Base-by-base conservation (phyloP, 805 yeast genomes). In the Monosporozyma solicola region DNA sequence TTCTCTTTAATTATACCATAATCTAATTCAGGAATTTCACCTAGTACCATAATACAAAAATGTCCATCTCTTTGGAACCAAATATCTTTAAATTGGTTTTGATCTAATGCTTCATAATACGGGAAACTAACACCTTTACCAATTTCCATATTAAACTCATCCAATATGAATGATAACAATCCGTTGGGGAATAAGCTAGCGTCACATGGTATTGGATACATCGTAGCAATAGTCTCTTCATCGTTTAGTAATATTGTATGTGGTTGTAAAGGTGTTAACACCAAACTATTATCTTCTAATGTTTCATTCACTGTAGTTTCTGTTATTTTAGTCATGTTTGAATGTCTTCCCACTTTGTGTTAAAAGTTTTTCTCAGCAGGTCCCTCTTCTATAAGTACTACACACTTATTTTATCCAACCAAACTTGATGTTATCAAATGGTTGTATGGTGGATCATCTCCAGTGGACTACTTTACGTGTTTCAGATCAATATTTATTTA, bases 81-180 rank as follows among this genome's bases (percentile, higher is more conserved):
- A 63, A 83, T 84, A 55, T 80, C 80, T 61, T 81, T 85, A 64
- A 92, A 94, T 56, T 85, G 83, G 51, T 87, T 88, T 45, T 87
- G 70, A 39, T 83, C 80, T 50, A 92, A 70, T 2, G 87, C 82
- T 58, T 90, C 96, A 59, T 88, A 85, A 65, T 87, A 86, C 2
- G 97, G 91, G 65, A 80, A 84, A 8, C 96, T 85, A 55, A 87
- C 92, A 39, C 97, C 97, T 46, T 88, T 76, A 55, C 84, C 91
- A 25, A 92, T 81, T 66, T 92, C 99, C 82, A 86, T 85, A 68
- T 92, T 92, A 71, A 87, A 87, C 69, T 94, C 98, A 65, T 91
- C 97, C 56, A 92, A 82, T 44, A 92, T 67, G 63, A 92, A 91
- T 20, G 86, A 85, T 41, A 89, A 67, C 29, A 92, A 73, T 0